Evolutionary conservation across 2,329 filamentous ascomycete genomes (phyloP), one percentile per base, ranked within the genome.

Genomic region (Fusarium sp.): DNA sequence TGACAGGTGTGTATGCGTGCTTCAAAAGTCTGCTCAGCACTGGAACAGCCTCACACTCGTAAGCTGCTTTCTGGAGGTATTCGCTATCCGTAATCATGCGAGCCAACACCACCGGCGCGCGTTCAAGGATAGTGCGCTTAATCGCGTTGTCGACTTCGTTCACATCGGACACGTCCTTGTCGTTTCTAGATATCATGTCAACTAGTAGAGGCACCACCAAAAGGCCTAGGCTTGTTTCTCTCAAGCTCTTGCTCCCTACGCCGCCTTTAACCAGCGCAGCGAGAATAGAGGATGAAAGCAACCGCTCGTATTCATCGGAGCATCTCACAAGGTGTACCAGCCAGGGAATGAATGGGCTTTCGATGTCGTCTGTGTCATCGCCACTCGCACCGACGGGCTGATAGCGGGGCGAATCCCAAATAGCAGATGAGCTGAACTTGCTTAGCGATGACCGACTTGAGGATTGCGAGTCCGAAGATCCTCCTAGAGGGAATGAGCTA

Each of bases 1-100:
- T 72, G 1, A 85, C 79, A 1, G 85, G 82, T 16, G 84, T 82
- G 66, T 89, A 89, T 8, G 85, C 83, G 15, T 81, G 81, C 66
- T 86, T 86, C 7, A 90, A 76, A 12, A 89, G 79, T 55, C 81
- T 84, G 58, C 81, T 82, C 34, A 87, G 75, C 3, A 80, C 78
- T 70, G 82, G 83, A 50, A 87, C 80, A 1, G 83, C 86, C 28
- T 83, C 80, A 60, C 85, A 86, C 65, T 98, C 93, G 44, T 91
- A 91, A 0, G 94, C 94, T 39, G 94, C 91, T 73, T 91, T 92
- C 79, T 98, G 95, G 56, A 98, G 85, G 62, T 89, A 87, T 65
- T 92, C 89, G 77, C 91, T 94, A 75, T 96, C 93, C 28, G 90
- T 89, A 16, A 97, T 90, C 40, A 98, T 85, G 47, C 91, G 89